Base-by-base conservation (phyloP, 805 yeast genomes). In the Teunomyces lycoperdinae region DNA sequence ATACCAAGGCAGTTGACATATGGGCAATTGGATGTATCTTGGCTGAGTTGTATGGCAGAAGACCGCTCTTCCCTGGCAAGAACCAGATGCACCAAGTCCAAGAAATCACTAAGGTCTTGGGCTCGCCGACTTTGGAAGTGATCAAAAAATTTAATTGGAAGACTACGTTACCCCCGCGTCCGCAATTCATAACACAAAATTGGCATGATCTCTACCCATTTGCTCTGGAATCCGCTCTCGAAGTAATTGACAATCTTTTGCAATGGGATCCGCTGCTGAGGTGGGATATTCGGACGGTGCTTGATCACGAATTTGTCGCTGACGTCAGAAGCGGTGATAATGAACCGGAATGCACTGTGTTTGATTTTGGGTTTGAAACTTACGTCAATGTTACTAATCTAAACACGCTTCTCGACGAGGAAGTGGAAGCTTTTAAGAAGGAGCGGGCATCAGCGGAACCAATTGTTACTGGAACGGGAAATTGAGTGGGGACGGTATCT, bases 1-100 rank as follows among this genome's bases (percentile, higher is more conserved):
- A 89, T 60, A 77, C 82, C 3, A 85, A 85, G 47, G 64, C 77
- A 20, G 85, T 91, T 42, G 98, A 91, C 63, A 74, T 91, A 73
- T 91, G 98, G 98, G 90, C 97, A 0, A 81, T 85, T 8, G 98
- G 97, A 1, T 91, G 97, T 60, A 89, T 91, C 8, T 67, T 90
- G 50, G 96, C 85, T 2, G 98, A 91, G 63, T 71, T 91, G 43
- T 87, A 86, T 53, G 88, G 89, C 0, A 72, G 97, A 50, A 77
- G 76, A 57, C 96, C 97, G 1, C 62, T 89, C 11, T 90, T 91
- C 61, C 79, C 82, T 43, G 97, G 97, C 0, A 79, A 78, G 49
- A 83, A 83, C 62, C 84, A 84, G 48, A 56, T 79, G 50, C 85
- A 85, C 52, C 98, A 91, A 64, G 64, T 89, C 7, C 75, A 71